Percentiles rank a stretch among this genome's conserved stretches.
Conservation (phyloP, 768 basidiomycete species). For the Mycena rebaudengoi region DNA sequence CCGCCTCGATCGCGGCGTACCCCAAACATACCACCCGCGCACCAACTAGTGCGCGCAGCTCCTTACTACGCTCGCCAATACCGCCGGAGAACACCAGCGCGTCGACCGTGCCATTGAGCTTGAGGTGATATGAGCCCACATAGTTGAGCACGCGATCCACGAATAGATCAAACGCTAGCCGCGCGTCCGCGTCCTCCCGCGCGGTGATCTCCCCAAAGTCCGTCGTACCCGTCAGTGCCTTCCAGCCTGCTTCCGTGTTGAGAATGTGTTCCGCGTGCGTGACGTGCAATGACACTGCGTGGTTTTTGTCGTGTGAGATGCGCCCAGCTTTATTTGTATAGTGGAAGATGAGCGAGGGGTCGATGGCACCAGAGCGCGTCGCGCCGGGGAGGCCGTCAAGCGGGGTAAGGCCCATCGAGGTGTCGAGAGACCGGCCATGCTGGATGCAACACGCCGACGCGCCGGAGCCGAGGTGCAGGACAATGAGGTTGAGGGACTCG, state of each 20-base stretch:
- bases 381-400: constrained; percentile 90
- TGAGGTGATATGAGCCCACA: constrained; percentile 78
- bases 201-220: constrained; percentile 78
- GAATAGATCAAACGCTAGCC: constrained; percentile 82
- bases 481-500: constrained; percentile 72
- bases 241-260: constrained; percentile 82
- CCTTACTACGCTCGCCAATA: constrained; percentile 79
- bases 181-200: constrained; percentile 48
- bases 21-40: constrained; percentile 68
- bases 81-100: constrained; percentile 89
- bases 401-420: constrained; percentile 93
- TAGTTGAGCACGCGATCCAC: constrained; percentile 79
- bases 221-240: constrained; percentile 79
- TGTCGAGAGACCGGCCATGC: constrained; percentile 80
- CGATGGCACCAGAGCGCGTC: constrained; percentile 83
- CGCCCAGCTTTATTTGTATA: constrained; percentile 63
- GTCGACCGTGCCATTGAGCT: constrained; percentile 73
- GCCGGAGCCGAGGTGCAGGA: constrained; percentile 91
- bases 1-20: constrained; percentile 56
- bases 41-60: constrained; percentile 67
- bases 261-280: constrained; percentile 79
- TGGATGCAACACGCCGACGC: constrained; percentile 84
- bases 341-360: constrained; percentile 91
- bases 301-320: constrained; percentile 62
- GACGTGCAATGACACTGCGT: constrained; percentile 58